Evolutionary conservation across 805 yeast species (phyloP), one percentile per base, ranked within the genome.

Genomic region (Pichia scutulata): DNA sequence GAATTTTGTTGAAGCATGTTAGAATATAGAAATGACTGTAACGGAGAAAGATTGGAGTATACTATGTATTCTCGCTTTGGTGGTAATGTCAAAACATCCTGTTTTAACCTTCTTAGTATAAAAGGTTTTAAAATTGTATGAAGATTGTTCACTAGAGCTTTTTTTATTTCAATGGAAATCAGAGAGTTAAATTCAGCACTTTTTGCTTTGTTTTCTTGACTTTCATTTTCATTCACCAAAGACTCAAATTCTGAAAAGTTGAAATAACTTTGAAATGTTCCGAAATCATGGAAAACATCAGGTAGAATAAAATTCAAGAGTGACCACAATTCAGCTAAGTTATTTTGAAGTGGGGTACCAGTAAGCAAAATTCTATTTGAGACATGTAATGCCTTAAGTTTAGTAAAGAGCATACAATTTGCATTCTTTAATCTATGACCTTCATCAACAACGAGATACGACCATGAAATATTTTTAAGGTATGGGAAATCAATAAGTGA

Each of bases 291-390:
- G 64, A 92, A 92, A 26, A 93, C 86, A 59, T 89, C 97, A 0
- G 99, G 99, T 47, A 92, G 70, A 36, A 93, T 84, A 62, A 92
- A 92, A 63, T 93, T 93, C 49, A 92, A 72, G 51, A 93, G 70
- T 0, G 97, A 85, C 98, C 98, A 92, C 39, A 93, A 69, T 67
- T 93, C 98, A 48, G 84, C 78, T 51, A 92, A 70, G 60, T 90
- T 92, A 64, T 92, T 92, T 65, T 92, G 99, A 47, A 92, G 71
- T 0, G 99, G 98, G 0, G 99, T 92, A n/a, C 99, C 99, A 0
- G 99, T 92, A 14, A 92, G 69, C 25, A 92, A 70, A 44, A 92
- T 70, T 54, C 97, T 71, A 61, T 92, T 92, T 1, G 80, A 72
- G 0, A 85, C 82, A 16, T 76, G 70, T 39, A 88, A 73, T 55